Percentiles rank a stretch among this genome's conserved stretches.
These are phyloP conservation scores for Fallopia convolvulus DNA, from an alignment of 148 eudicot genomes.

Conservation along the genomic window DNA sequence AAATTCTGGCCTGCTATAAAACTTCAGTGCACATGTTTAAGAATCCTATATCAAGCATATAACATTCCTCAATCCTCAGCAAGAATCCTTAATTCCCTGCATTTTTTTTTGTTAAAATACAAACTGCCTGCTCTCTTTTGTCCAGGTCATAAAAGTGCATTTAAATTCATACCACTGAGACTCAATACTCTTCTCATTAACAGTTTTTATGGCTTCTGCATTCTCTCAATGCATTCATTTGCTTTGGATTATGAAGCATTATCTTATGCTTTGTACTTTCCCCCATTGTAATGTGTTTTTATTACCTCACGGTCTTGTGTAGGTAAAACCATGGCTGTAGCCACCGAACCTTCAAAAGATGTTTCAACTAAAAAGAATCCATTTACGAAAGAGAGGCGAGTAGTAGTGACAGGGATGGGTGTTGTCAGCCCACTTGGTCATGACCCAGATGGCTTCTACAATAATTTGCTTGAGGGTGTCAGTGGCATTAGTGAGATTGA, in stretches of 20 bases:
- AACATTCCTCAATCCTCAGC: not conserved
- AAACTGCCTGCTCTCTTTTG: not conserved
- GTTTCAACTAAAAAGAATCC: conserved; percentile 35
- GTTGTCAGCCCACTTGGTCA: conserved; percentile 77
- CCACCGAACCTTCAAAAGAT: conserved; percentile 57
- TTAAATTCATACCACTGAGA: not conserved
- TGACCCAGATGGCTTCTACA: conserved; percentile 67
- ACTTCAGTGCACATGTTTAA: not conserved
- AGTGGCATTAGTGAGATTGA: conserved; percentile 85
- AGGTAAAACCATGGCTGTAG: conserved; percentile 65
- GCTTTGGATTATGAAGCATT: not conserved
- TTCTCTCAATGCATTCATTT: not conserved
- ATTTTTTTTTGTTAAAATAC: not conserved
- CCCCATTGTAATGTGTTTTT: not conserved
- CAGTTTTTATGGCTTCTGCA: not conserved
- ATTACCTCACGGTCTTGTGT: conserved; percentile 1
- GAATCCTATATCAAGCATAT: not conserved
- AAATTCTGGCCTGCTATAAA: not conserved
- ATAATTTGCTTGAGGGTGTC: conserved; percentile 87
- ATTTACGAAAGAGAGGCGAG: conserved; percentile 52
- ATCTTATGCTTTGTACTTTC: no score
- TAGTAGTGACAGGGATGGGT: conserved; percentile 95
- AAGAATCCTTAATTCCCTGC: no score
- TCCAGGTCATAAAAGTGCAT: not conserved
- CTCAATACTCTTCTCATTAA: not conserved